A percentile compares a stretch with the other conserved stretches of the same genome.
These are phyloP conservation scores for Tuber calosporum DNA, from an alignment of 495 filamentous ascomycete genomes.

Conservation along the genomic window DNA sequence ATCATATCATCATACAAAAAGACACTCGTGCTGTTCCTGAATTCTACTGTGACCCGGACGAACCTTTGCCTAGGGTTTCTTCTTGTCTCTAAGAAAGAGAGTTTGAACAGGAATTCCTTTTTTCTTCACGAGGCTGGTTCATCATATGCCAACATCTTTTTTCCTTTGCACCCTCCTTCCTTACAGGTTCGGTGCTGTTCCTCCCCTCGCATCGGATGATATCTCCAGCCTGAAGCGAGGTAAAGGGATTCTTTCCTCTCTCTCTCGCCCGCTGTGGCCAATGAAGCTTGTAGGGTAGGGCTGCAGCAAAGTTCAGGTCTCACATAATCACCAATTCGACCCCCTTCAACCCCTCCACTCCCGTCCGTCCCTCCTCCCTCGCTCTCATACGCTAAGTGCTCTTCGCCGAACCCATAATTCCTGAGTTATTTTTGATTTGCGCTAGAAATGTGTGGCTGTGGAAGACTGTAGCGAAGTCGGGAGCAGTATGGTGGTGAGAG, in stretches of 20 bases:
- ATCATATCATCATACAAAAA: not conserved
- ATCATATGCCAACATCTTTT: not conserved
- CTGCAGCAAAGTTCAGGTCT: not conserved
- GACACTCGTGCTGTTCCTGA: not conserved
- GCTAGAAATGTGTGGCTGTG: not conserved
- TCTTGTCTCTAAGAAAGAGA: not conserved
- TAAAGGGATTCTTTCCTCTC: not conserved
- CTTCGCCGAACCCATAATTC: not conserved
- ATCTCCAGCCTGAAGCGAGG: not conserved
- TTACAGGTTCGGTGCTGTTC: not conserved
- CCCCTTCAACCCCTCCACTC: not conserved
- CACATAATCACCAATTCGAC: not conserved
- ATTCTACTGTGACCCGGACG: not conserved
- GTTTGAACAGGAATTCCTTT: not conserved
- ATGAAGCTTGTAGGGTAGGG: not conserved
- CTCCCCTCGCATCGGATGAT: not conserved
- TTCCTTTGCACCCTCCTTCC: not conserved
- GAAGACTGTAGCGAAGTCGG: not conserved
- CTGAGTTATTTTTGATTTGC: slow-evolving; percentile 3
- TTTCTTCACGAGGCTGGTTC: not conserved
- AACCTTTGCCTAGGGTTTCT: not conserved
- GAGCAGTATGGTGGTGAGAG: not conserved
- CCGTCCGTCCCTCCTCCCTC: not conserved
- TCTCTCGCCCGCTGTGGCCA: not conserved
- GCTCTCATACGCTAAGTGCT: not conserved